These are phyloP conservation scores for Actinomortierella ambigua DNA, from an alignment of 371 early-diverging fungal genomes.

Conservation along the genomic window DNA sequence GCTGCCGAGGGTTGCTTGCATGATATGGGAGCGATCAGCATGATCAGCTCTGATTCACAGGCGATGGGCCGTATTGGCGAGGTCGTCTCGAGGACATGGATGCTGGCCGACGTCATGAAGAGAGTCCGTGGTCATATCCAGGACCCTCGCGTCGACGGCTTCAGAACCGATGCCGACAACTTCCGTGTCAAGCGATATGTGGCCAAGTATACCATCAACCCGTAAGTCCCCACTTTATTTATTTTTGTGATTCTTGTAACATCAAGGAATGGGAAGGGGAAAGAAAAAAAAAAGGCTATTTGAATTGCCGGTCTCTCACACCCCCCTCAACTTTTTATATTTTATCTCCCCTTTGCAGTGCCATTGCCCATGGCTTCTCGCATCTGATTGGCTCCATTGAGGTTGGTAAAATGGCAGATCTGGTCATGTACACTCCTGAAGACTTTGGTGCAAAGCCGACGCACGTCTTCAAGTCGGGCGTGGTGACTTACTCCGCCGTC, in stretches of 20 bases:
- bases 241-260: neutral
- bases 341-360: conserved; percentile 49
- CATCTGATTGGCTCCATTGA: conserved; percentile 93
- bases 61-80: conserved; percentile 97
- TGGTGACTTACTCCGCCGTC: conserved; percentile 81
- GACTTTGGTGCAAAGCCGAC: conserved; percentile 91
- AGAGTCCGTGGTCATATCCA: conserved; percentile 72
- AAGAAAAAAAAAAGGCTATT: too few species aligned
- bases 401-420: conserved; percentile 90
- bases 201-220: conserved; percentile 96
- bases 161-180: conserved; percentile 67
- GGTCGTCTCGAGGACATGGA: conserved; percentile 90
- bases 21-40: conserved; percentile 90
- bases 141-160: conserved; percentile 44
- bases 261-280: neutral
- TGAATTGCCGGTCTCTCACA: neutral
- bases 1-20: conserved; percentile 93
- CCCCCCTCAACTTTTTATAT: neutral
- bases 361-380: conserved; percentile 86
- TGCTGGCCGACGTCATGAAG: conserved; percentile 94
- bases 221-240: conserved; percentile 55
- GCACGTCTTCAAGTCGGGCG: conserved; percentile 85
- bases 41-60: conserved; percentile 90
- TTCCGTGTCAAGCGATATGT: conserved; percentile 84
- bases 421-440: conserved; percentile 83